Base-by-base conservation (phyloP, 108 stramenopile genomes). In the Discostella stelligeroides region DNA sequence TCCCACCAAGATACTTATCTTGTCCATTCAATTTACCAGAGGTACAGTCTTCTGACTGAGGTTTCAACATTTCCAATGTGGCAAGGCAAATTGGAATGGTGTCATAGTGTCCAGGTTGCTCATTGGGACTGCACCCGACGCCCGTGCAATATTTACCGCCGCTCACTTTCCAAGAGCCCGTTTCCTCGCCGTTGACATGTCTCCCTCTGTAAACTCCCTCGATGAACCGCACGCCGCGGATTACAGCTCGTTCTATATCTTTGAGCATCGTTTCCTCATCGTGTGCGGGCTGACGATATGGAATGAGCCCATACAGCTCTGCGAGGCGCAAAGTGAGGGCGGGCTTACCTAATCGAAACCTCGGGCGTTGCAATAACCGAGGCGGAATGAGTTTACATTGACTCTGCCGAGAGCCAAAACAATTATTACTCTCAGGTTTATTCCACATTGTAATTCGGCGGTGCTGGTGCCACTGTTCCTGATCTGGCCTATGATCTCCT, bases 1-100 rank as follows among this genome's bases (percentile, higher is more conserved):
- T 84, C 3, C 90, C 90, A 1, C 90, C 90, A 2, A 91, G 50
- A 65, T 85, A 89, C 41, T 86, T 86, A 67, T 86, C 86, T 64
- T 85, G 84, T 27, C 85, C 86, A 18, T 42, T 29, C 10, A 78
- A 28, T 5, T n/a, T 20, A 45, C 37, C 34, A 39, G 54, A 27
- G 8, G 65, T 5, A 17, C 70, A 63, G 47, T 71, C 50, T n/a
- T 23, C 53, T 24, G 53, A 54, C 4, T 50, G 45, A 18, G 48
- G 68, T 37, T 47, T 27, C 23, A 69, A 53, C 18, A 62, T 28
- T 62, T 70, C 48, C 41, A 61, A 62, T 7, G 29, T 46, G 6
- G 68, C 43, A 20, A 28, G 27, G 45, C 67, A 61, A 45, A 68
- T 58, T 24, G 71, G 76, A 59, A 82, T 70, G 23, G 28, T 28